Conservation (phyloP, 371 early-diverging fungal genomes). For the Syncephalastrum monosporum region DNA sequence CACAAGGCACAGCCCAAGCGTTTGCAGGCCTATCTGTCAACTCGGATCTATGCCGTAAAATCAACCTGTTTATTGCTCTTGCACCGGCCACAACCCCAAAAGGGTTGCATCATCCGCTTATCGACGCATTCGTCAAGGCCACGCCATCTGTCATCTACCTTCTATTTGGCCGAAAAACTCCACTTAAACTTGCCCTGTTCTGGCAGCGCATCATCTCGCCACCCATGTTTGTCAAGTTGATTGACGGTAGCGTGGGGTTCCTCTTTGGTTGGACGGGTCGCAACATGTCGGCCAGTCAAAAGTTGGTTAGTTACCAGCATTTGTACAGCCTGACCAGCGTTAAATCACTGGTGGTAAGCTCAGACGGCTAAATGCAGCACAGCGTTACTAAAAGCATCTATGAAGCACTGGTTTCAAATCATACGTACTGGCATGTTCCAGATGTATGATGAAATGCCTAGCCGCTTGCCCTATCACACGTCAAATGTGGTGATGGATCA, state of each 20-base stretch:
- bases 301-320: constrained; percentile 84
- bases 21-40: constrained; percentile 88
- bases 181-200: constrained; percentile 79
- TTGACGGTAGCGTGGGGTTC: constrained; percentile 73
- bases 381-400: constrained; percentile 2
- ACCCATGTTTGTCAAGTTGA: constrained; percentile 70
- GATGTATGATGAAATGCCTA: constrained; percentile 90
- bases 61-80: constrained; percentile 87
- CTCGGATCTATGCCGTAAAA: constrained; percentile 73
- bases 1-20: constrained; percentile 93
- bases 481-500: constrained; percentile 48
- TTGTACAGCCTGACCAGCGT: constrained; percentile 89
- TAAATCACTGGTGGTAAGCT: constrained; percentile 79
- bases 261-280: constrained; percentile 86
- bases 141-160: constrained; percentile 89
- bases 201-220: constrained; percentile 85
- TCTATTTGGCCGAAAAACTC: constrained; percentile 85
- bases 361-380: background rate
- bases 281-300: constrained; percentile 74
- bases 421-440: constrained; percentile 85
- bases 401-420: constrained; percentile 92
- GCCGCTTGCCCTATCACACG: constrained; percentile 59
- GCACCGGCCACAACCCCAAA: constrained; percentile 92
- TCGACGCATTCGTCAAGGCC: constrained; percentile 82
- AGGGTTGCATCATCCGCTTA: constrained; percentile 77